These are phyloP conservation scores for Sporisorium sorghi DNA, from an alignment of 1,284 basidiomycete genomes.

Conservation along the genomic window DNA sequence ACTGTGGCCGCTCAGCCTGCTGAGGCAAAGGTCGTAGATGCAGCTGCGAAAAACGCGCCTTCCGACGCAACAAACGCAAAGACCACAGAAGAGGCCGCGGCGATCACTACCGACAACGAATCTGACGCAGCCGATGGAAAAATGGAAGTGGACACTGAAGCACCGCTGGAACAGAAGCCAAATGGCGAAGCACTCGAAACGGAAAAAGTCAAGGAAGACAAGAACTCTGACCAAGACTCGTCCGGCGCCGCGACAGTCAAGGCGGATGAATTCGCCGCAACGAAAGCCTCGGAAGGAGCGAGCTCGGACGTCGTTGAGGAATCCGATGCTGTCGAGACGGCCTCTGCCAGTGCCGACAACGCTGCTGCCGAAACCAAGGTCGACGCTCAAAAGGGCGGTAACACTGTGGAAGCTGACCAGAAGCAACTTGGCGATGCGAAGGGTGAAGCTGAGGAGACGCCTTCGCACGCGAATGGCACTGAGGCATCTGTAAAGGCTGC, in stretches of 20 bases:
- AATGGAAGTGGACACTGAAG: too few species aligned
- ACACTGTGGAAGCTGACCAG: not conserved
- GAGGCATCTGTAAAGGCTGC: not conserved
- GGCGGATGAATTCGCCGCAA: not conserved
- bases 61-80: not conserved
- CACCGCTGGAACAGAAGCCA: not conserved
- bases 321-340: not conserved
- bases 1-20: not conserved
- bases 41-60: not conserved
- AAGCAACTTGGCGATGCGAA: not conserved
- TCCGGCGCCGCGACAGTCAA: not conserved
- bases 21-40: not conserved
- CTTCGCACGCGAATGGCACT: not conserved
- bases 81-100: not conserved
- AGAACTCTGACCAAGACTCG: not conserved
- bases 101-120: not conserved
- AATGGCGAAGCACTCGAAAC: not conserved
- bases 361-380: not conserved
- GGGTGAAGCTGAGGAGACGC: not conserved
- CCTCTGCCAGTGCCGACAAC: too few species aligned
- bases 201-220: not conserved
- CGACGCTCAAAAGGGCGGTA: not conserved
- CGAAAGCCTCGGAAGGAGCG: not conserved
- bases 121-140: not conserved
- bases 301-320: not conserved